Conservation (phyloP, 176 grass and related monocot species). For the Triticum monococcum region DNA sequence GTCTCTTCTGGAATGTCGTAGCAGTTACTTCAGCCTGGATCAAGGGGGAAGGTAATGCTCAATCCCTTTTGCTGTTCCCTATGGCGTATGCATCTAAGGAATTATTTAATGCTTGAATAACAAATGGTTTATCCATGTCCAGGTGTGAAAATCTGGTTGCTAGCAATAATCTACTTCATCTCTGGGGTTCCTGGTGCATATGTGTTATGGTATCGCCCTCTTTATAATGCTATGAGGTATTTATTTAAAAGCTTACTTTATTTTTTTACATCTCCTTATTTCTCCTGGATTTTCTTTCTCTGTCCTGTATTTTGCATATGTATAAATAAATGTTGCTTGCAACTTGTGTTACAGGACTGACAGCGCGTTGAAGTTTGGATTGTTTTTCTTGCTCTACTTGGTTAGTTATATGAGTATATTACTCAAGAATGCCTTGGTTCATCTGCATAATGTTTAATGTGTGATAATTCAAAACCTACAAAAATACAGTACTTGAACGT, state of each 20-base stretch:
- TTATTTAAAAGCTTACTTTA: constrained; percentile 8
- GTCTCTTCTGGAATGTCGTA: constrained; percentile 91
- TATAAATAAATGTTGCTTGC: constrained; percentile 18
- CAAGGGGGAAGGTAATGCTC: constrained; percentile 76
- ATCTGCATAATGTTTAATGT: constrained; percentile 27
- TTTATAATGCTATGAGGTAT: constrained; percentile 99
- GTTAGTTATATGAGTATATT: constrained; percentile 35
- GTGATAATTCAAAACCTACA: neutral
- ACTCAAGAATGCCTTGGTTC: constrained; percentile 19
- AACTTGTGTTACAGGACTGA: constrained; percentile 81
- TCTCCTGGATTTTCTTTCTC: neutral
- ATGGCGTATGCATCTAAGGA: constrained; percentile 6
- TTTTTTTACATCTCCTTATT: neutral
- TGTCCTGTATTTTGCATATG: constrained; percentile 1
- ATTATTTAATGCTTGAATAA: constrained; percentile 13
- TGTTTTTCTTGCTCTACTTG: constrained; percentile 96
- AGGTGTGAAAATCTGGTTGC: constrained; percentile 97
- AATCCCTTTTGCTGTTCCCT: constrained; percentile 4
- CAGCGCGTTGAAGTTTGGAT: constrained; percentile 86
- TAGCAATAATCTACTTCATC: constrained; percentile 97
- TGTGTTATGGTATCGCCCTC: constrained; percentile 95
- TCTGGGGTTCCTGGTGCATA: constrained; percentile 95
- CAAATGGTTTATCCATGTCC: constrained; percentile 25
- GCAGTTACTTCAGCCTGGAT: constrained; percentile 98
- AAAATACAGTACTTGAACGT: constrained; percentile 4